Percentiles rank a stretch among this genome's conserved stretches.
Evolutionary conservation across 2,329 filamentous ascomycete genomes (phyloP).

Genomic region (Ceratocystis cacaofunesta): DNA sequence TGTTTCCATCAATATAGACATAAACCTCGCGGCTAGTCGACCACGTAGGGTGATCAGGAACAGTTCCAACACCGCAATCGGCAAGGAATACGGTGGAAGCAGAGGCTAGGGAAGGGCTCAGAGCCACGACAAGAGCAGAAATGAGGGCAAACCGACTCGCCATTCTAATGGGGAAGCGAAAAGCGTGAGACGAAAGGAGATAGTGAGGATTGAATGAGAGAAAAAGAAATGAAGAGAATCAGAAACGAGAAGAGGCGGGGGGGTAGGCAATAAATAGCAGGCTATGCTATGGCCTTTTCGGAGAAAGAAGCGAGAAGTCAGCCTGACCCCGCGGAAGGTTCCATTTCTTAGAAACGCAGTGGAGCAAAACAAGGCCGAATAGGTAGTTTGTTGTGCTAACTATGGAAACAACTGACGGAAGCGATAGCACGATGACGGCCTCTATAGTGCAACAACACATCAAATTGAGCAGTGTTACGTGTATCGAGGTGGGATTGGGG

Average conservation of each 20-base stretch:
- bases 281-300: background rate
- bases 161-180: background rate
- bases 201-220: background rate
- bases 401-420: background rate
- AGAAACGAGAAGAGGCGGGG: background rate
- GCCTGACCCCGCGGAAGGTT: background rate
- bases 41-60: conserved; percentile 4
- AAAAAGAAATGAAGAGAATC: background rate
- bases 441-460: background rate
- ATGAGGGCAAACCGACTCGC: background rate
- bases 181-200: background rate
- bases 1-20: conserved; percentile 5
- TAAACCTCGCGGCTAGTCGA: conserved; percentile 4
- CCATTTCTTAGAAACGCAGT: background rate
- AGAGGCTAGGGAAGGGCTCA: background rate
- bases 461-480: background rate
- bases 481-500: background rate
- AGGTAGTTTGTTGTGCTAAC: background rate
- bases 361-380: background rate
- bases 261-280: background rate
- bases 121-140: background rate
- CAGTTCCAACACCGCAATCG: conserved; percentile 9
- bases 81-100: conserved; percentile 6
- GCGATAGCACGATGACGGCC: background rate
- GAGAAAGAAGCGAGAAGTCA: background rate